Evolutionary conservation across 225 moss, liverwort and hornwort genomes (phyloP).

Genomic region (Polytrichum commune): DNA sequence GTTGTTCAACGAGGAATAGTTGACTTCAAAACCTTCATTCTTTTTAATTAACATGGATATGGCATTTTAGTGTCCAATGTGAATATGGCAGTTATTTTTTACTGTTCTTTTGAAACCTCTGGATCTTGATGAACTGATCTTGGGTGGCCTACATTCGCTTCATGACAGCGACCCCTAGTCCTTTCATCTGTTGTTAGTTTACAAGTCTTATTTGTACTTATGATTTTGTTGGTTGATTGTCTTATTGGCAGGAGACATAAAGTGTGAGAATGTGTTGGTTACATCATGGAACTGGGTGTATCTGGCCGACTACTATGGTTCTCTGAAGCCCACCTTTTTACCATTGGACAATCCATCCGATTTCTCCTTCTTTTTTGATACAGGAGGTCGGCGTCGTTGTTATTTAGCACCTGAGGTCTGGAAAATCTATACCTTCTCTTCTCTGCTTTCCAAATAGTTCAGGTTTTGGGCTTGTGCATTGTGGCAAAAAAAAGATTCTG

Average conservation of each 20-base stretch:
- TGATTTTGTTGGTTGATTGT: neutral
- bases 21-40: no score
- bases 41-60: no score
- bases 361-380: conserved; percentile 97
- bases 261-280: conserved; percentile 96
- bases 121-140: neutral
- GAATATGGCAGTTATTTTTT: neutral
- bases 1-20: no score
- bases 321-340: conserved; percentile 87
- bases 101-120: neutral
- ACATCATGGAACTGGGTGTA: conserved; percentile 99
- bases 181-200: no score
- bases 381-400: conserved; percentile 90
- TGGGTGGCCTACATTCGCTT: no score
- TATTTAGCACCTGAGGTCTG: conserved; percentile 94
- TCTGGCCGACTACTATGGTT: conserved; percentile 89
- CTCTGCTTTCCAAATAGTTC: no score
- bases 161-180: no score
- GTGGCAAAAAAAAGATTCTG: neutral
- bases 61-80: neutral
- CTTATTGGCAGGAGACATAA: conserved; percentile 74
- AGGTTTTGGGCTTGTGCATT: no score
- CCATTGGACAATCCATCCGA: conserved; percentile 91
- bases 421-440: neutral
- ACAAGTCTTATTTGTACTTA: neutral